These are phyloP conservation scores for Gossypium sturtianum DNA, from an alignment of 345 rosid genomes.

Conservation along the genomic window DNA sequence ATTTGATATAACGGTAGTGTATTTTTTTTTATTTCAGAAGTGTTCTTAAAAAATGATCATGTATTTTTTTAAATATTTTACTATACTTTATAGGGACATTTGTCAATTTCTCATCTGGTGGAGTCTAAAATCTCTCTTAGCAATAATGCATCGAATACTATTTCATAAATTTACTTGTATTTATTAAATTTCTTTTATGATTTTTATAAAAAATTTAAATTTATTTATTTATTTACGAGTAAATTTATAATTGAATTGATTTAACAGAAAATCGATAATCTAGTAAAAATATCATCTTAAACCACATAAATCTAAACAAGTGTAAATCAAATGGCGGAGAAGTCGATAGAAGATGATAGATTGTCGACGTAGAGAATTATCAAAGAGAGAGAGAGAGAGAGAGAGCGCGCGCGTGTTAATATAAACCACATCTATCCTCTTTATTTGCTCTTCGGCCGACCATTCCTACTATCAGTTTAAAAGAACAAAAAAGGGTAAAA, in stretches of 20 bases:
- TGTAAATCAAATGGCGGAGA: not conserved
- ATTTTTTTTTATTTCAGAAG: too few species aligned
- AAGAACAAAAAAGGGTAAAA: not conserved
- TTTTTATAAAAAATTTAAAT: too few species aligned
- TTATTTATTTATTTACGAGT: too few species aligned
- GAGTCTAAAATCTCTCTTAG: rapidly evolving
- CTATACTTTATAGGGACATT: rapidly evolving
- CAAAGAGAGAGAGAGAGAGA: not conserved
- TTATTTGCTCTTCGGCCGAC: constrained; percentile 26
- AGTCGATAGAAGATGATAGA: constrained; percentile 3
- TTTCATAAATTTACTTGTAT: too few species aligned
- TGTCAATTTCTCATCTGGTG: too few species aligned
- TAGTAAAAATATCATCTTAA: too few species aligned
- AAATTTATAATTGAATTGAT: too few species aligned
- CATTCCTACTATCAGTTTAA: constrained; percentile 1
- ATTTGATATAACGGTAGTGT: too few species aligned
- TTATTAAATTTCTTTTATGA: too few species aligned
- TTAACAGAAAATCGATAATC: too few species aligned
- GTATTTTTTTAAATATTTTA: too few species aligned
- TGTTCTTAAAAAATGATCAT: rapidly evolving
- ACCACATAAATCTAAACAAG: not conserved
- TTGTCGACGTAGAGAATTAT: not conserved
- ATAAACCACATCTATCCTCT: constrained; percentile 5
- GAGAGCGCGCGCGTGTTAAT: not conserved
- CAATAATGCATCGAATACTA: too few species aligned